Evolutionary conservation across 2,329 filamentous ascomycete genomes (phyloP), one percentile per base, ranked within the genome.

Genomic region (Sclerotinia glacialis): DNA sequence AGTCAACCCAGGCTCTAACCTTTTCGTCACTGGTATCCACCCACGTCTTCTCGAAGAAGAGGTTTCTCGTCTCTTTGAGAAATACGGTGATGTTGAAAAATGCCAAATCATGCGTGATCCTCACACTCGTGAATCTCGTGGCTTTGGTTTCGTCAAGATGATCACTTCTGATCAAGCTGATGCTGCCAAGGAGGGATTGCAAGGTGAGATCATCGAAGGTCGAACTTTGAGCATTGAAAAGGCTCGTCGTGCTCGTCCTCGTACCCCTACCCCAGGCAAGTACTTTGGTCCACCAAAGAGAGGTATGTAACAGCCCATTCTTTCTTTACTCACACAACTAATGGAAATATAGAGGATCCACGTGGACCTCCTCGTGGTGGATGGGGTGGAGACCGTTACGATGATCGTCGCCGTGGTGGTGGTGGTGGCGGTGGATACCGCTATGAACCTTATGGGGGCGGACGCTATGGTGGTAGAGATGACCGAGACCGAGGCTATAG

Each of bases 91-190:
- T 78, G 95, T 99, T 63, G 94, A 98, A 82, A 98, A 96, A 82
- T 98, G 94, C 83, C 96, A 97, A 79, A 99, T 99, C 82, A 99
- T 99, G 95, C 88, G 94, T 76, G 95, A 99, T 77, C 95, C 95
- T 69, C 95, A 99, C 80, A 96, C 92, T 76, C 96, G 97, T 82
- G 95, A 99, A 81, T 98, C 94, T 74, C 95, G 95, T 80, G 95
- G 95, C 72, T 99, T 99, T 73, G 95, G 95, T 66, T 99, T 99
- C 82, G 95, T 99, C 78, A 98, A 99, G 84, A 98, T 99, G 94
- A 88, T 93, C 69, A 96, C 92, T 67, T 87, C 92, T 59, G 94
- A 98, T 66, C 91, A 97, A 80, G 95, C 95, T 71, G 95, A 99
- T 79, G 93, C 95, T 73, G 95, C 95, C 73, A 97, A 95, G 83